Conservation (phyloP, 2,329 filamentous ascomycete genomes). For the Sporothrix phasma region DNA sequence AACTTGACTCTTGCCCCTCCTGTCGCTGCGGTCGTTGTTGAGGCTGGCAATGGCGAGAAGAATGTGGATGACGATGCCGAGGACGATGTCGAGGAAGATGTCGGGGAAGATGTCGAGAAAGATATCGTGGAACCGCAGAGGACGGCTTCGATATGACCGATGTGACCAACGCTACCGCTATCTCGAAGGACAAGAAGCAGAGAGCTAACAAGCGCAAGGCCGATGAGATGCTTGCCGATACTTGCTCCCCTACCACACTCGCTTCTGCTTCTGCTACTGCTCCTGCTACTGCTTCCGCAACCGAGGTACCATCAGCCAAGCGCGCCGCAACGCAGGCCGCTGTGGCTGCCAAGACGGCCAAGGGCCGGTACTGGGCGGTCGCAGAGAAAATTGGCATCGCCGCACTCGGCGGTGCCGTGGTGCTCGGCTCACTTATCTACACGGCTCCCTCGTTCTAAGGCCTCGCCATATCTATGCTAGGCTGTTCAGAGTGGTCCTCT, state of each 20-base stretch:
- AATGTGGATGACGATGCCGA: too few species aligned
- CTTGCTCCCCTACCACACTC: neutral
- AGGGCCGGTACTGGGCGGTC: constrained; percentile 9
- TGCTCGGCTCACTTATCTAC: constrained; percentile 30
- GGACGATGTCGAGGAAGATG: too few species aligned
- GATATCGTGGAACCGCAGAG: too few species aligned
- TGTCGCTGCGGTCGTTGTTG: too few species aligned
- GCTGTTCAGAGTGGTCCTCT: too few species aligned
- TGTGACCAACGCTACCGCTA: neutral
- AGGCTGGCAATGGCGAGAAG: too few species aligned
- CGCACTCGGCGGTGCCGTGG: constrained; percentile 29
- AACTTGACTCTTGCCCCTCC: too few species aligned
- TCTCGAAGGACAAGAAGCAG: neutral
- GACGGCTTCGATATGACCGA: neutral
- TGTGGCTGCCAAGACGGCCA: neutral
- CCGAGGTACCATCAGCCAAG: constrained; percentile 7
- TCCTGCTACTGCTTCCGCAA: neutral
- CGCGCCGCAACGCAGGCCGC: constrained; percentile 14
- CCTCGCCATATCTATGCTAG: too few species aligned
- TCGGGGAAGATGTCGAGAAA: too few species aligned
- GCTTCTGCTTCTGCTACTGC: neutral
- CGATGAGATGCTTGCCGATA: constrained; percentile 23
- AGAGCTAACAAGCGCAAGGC: constrained; percentile 24
- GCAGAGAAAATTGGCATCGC: constrained; percentile 26
- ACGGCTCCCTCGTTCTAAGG: constrained; percentile 28